phyloP scores from a whole-genome alignment of 2,329 filamentous ascomycete genomes.

The Aspergillus neoniger region DNA sequence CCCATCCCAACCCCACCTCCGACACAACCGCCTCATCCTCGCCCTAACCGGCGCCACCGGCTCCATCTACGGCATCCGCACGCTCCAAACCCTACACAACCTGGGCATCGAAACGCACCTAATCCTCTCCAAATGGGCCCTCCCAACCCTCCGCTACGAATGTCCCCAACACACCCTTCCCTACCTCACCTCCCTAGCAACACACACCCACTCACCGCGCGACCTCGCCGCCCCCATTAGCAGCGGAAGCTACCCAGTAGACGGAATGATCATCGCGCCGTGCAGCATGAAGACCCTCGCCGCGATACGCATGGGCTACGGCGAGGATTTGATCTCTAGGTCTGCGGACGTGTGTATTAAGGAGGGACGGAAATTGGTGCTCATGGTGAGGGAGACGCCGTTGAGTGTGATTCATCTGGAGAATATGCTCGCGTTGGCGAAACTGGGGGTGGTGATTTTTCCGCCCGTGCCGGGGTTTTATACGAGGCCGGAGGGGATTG shows the following conservation, averaged over 20 bases:
- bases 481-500: conserved; percentile 28
- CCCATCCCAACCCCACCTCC: neutral
- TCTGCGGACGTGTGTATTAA: conserved; percentile 49
- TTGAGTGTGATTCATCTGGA: neutral
- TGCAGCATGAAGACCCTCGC: conserved; percentile 52
- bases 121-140: conserved; percentile 34
- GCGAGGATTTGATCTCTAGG: conserved; percentile 46
- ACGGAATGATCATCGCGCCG: conserved; percentile 48
- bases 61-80: conserved; percentile 26
- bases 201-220: conserved; percentile 19
- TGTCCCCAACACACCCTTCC: conserved; percentile 9
- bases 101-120: conserved; percentile 30
- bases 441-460: conserved; percentile 38
- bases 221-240: conserved; percentile 30
- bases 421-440: conserved; percentile 12
- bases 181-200: conserved; percentile 15
- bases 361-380: conserved; percentile 39
- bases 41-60: conserved; percentile 39
- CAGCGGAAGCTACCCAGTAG: conserved; percentile 23
- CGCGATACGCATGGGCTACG: conserved; percentile 40
- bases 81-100: conserved; percentile 27
- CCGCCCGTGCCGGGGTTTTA: conserved; percentile 47
- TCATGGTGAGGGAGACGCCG: conserved; percentile 45
- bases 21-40: conserved; percentile 17
- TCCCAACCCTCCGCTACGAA: conserved; percentile 27